These are phyloP conservation scores for Mycena sp. DNA, from an alignment of 1,284 basidiomycete genomes.

Conservation along the genomic window DNA sequence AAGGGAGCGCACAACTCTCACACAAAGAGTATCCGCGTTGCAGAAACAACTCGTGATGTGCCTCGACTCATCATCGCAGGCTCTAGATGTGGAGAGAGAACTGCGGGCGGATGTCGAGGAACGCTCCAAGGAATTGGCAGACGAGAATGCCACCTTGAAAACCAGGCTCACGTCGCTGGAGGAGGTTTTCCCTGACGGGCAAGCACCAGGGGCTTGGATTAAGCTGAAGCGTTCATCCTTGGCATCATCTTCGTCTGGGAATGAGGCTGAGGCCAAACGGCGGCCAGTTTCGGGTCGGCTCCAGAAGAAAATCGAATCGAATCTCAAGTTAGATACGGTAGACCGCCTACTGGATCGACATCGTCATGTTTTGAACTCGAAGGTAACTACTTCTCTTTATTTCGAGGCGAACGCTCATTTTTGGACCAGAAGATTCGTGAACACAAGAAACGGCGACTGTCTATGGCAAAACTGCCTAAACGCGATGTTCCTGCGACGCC, in stretches of 20 bases:
- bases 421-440: conserved; percentile 28
- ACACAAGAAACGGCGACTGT: conserved; percentile 24
- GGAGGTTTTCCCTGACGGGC: conserved; percentile 30
- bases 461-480: conserved; percentile 14
- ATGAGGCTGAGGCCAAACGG: conserved; percentile 24
- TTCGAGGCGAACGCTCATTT: conserved; percentile 9
- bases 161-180: conserved; percentile 28
- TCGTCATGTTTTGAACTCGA: conserved; percentile 33
- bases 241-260: not conserved
- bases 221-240: conserved; percentile 16
- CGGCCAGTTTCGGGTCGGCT: conserved; percentile 29
- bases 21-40: conserved; percentile 36
- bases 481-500: conserved; percentile 13
- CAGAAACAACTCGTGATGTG: conserved; percentile 41
- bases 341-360: conserved; percentile 34
- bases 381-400: conserved; percentile 20
- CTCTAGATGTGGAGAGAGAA: conserved; percentile 42
- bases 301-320: conserved; percentile 26
- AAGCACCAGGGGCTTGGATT: conserved; percentile 27
- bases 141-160: conserved; percentile 38
- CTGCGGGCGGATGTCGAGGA: conserved; percentile 41
- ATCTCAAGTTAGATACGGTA: conserved; percentile 29
- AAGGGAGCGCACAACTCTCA: conserved; percentile 36
- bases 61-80: conserved; percentile 42
- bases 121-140: conserved; percentile 30